Evolutionary conservation across 352 stramenopile genomes (phyloP), one percentile per base, ranked within the genome.

Genomic region (Pythium apleroticum): DNA sequence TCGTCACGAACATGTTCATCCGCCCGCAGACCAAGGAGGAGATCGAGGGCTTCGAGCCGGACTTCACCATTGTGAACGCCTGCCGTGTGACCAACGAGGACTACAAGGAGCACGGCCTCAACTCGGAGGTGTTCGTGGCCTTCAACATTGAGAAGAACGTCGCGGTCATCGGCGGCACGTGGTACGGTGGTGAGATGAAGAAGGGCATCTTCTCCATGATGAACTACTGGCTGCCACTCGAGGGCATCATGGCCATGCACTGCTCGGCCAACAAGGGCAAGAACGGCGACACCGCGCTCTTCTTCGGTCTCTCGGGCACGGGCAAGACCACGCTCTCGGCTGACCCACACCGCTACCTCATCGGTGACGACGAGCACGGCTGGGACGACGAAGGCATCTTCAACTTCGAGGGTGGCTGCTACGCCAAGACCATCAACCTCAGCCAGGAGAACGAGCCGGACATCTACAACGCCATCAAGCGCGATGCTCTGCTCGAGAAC

Each of bases 371-470:
- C 69, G 76, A 85, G 62, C 76, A 85, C 60, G 76, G 74, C 57
- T 85, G 76, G 76, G 76, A 85, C 63, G 62, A 82, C 53, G 69
- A 90, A 57, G 95, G 96, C 59, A 85, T 99, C 58, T 99, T 98
- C 80, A 98, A 99, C 83, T 98, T 99, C 81, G 96, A 99, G 74
- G 96, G 96, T 65, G 96, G 96, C 30, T 99, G 96, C 81, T 99
- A 99, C 76, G 96, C 96, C 66, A 99, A 99, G 86, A 98, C 93
- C 19, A 98, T 98, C 71, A 93, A 98, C 67, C 77, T 99, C 35
- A 84, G 69, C 43, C 81, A 92, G 67, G 81, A 96, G 69, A 98
- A 94, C 63, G 96, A 99, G 70, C 95, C 96, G 17, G 93, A 98
- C 60, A 99, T 99, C 65, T 98, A 96, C 75, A 76, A 75, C 57